Conservation (phyloP, 352 stramenopile species). For the Phytophthora citricola region DNA sequence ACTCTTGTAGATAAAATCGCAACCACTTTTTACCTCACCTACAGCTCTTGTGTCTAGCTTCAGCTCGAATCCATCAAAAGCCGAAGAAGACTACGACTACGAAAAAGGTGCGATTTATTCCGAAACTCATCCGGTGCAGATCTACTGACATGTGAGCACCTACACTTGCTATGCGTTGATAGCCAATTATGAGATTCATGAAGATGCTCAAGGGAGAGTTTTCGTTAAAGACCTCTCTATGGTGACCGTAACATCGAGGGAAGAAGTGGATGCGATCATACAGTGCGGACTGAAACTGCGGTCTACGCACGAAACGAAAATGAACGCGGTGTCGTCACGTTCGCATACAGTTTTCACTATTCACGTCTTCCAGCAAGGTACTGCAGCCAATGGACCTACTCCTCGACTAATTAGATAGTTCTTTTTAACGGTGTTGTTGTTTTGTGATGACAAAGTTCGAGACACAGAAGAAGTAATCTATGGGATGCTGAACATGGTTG, state of each 20-base stretch:
- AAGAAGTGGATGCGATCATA: constrained; percentile 89
- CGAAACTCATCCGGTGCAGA: neutral
- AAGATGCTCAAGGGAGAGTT: constrained; percentile 92
- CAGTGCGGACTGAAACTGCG: constrained; percentile 86
- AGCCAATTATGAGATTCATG: constrained; percentile 93
- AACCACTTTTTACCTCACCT: neutral
- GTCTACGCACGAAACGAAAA: constrained; percentile 93
- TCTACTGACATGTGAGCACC: too few species aligned
- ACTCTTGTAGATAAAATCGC: neutral
- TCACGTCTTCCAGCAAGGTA: constrained; percentile 86
- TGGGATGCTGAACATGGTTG: constrained; percentile 87
- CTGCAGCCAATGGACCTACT: neutral
- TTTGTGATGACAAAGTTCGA: constrained; percentile 39
- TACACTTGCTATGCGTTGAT: neutral
- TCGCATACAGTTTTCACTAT: constrained; percentile 91
- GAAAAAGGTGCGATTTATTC: constrained; percentile 57
- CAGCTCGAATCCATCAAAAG: constrained; percentile 53
- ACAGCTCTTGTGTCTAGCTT: constrained; percentile 42
- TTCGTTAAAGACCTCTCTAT: constrained; percentile 94
- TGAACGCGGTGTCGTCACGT: constrained; percentile 91
- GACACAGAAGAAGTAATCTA: constrained; percentile 85
- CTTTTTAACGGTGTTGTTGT: neutral
- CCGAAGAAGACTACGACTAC: constrained; percentile 85
- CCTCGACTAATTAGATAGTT: neutral
- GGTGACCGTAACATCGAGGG: constrained; percentile 87